Conservation (phyloP, 768 basidiomycete genomes). For the Serendipita indica region DNA sequence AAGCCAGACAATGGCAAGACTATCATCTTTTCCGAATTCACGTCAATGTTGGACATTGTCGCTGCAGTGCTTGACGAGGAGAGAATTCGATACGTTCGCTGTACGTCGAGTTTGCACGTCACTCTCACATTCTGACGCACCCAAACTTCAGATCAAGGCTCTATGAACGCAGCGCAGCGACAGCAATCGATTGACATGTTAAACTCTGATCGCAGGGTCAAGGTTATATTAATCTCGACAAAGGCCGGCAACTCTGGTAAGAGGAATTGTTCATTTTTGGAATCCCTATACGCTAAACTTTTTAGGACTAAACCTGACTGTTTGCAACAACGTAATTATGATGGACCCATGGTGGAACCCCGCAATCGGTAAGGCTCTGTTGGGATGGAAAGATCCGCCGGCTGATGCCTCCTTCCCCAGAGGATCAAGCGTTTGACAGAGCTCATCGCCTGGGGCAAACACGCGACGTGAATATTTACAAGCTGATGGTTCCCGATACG, state of each 20-base stretch:
- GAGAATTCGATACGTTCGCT: slow-evolving; percentile 64
- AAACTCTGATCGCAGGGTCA: slow-evolving; percentile 37
- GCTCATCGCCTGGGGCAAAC: slow-evolving; percentile 83
- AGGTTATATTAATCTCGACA: slow-evolving; percentile 88
- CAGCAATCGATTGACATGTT: slow-evolving; percentile 64
- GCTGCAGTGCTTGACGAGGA: slow-evolving; percentile 64
- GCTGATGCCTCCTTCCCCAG: slow-evolving; percentile 11
- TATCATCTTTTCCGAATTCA: slow-evolving; percentile 92
- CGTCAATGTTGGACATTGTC: slow-evolving; percentile 72
- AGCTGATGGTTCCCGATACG: slow-evolving; percentile 72
- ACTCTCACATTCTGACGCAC: background rate
- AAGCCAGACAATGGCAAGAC: slow-evolving; percentile 68
- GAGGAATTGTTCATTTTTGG: slow-evolving; percentile 5
- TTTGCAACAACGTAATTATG: slow-evolving; percentile 87
- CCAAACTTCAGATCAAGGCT: slow-evolving; percentile 61
- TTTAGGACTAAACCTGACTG: slow-evolving; percentile 73
- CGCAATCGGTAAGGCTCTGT: slow-evolving; percentile 26
- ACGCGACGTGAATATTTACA: slow-evolving; percentile 74
- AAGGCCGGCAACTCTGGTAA: slow-evolving; percentile 88
- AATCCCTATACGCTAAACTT: slow-evolving; percentile 6
- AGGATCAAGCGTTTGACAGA: slow-evolving; percentile 90
- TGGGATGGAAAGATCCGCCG: slow-evolving; percentile 6
- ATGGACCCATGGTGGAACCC: slow-evolving; percentile 96
- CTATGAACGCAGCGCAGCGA: slow-evolving; percentile 62
- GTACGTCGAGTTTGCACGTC: slow-evolving; percentile 35